Base-by-base conservation (phyloP, 1,284 basidiomycete genomes). In the Fomitopsis betulina region DNA sequence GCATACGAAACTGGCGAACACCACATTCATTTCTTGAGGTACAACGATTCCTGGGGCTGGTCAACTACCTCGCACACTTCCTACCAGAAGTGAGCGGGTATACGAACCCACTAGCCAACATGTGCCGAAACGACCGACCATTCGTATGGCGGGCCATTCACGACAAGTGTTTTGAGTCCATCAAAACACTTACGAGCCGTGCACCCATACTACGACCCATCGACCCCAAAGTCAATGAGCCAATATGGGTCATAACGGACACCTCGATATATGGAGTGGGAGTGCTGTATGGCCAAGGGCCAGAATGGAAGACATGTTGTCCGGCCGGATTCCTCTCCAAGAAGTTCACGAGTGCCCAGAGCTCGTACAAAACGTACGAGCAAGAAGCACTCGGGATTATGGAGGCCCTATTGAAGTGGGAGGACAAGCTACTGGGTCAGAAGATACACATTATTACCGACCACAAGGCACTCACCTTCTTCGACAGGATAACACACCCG, bases 211-310 rank as follows among this genome's bases (percentile, higher is more conserved):
- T 78, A 0, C 39, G 58, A 19, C 76, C 73, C 0, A 73, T 79
- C 7, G 67, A 78, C 51, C 65, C 67, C 0, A 38, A 51, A 2
- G 58, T 45, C 1, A 45, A 58, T 0, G 71, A 76, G 43, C 68
- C 72, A 0, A 77, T 79, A 4, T 80, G 75, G 75, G 53, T 79
- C 0, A 74, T 79, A 2, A 76, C 73, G 51, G 73, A 81, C 47
- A 73, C 75, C 0, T 79, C 74, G 0, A 65, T 70, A 0, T 65
- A 68, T 1, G 74, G 78, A 0, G 60, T 77, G 0, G 75, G 78
- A 0, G 71, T 72, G 0, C 62, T 76, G 60, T 74, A 76, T 52
- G 71, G 75, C 0, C 75, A 77, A 58, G 76, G 76, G 1, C 51
- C 55, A 1, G 64, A 67, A 0, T 79, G 76, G 75, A 59, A 67